These are phyloP conservation scores for Ophiocordyceps robertsii DNA, from an alignment of 2,329 filamentous ascomycete species.

Conservation along the genomic window DNA sequence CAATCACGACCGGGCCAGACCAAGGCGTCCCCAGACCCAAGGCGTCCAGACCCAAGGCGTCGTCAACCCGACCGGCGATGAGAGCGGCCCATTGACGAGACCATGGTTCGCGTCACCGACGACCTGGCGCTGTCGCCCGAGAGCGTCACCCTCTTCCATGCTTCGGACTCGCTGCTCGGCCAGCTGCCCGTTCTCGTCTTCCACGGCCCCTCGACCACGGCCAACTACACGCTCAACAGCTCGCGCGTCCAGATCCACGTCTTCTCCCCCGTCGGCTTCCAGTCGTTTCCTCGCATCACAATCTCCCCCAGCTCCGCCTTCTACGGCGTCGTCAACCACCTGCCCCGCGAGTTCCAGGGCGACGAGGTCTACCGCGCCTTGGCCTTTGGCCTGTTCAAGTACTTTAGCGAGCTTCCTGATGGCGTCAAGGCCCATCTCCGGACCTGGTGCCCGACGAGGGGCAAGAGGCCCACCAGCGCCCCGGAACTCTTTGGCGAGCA, in stretches of 20 bases:
- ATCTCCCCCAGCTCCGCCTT: conserved; percentile 86
- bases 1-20: too few relatives aligned
- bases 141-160: conserved; percentile 76
- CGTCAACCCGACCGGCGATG: conserved; percentile 4
- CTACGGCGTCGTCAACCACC: conserved; percentile 77
- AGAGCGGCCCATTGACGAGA: conserved; percentile 19
- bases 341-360: conserved; percentile 88
- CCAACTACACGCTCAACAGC: conserved; percentile 75
- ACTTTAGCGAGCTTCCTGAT: conserved; percentile 77
- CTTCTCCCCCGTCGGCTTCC: conserved; percentile 77
- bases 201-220: conserved; percentile 80
- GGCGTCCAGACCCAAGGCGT: too few relatives aligned
- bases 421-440: conserved; percentile 60
- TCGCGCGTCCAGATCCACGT: conserved; percentile 92
- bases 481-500: conserved; percentile 73
- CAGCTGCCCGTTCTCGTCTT: conserved; percentile 78
- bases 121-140: conserved; percentile 70
- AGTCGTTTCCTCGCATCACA: conserved; percentile 81
- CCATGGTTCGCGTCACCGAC: conserved; percentile 73
- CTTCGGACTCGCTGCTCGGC: conserved; percentile 71
- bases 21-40: too few relatives aligned
- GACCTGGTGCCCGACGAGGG: conserved; percentile 39
- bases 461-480: conserved; percentile 47
- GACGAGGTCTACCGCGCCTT: conserved; percentile 86
- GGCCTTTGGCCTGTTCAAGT: conserved; percentile 86